Base-by-base conservation (phyloP, 768 basidiomycete species). In the Termitomyces sp. region DNA sequence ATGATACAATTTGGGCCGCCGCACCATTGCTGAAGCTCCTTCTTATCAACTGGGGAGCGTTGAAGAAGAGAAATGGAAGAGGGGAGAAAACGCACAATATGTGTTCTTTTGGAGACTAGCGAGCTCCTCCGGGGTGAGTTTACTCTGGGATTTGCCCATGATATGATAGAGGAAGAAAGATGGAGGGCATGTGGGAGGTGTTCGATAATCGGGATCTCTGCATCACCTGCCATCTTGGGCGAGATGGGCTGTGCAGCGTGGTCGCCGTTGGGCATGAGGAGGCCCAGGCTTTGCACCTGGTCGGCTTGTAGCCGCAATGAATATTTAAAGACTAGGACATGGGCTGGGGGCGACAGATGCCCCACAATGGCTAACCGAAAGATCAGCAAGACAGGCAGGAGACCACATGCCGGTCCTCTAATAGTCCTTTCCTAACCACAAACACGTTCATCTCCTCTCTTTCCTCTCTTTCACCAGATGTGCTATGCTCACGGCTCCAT, bases 81-180 rank as follows among this genome's bases (percentile, higher is more conserved):
- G 44, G 53, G 47, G 54, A 36, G 47, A 38, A 33, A 32, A 76
- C 83, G 70, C 65, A 96, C 97, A 98, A 71, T 98, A 96, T 0
- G 97, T 99, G 74, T 94, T 90, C 83, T 94, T 95, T 77, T 98
- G 96, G 52, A 99, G 86, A 68, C 95, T 93, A 18, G 87, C 80
- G 60, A 99, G 86, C 74, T 98, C 93, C 60, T 98, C 96, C 44
- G 89, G 86, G 14, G 92, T 88, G 47, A 99, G 84, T 74, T 98
- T 99, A 65, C 88, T 91, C 74, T 98, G 94, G 35, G 92, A 90
- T 78, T 98, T 98, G 73, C 97, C 97, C 97, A 98, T 98, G 70
- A 71, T 81, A 71, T 75, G 62, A 62, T 48, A 61, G 65, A 60
- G 59, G 59, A 66, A 53, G 56, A 58, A 24, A 53, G 44, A 44